phyloP scores from a whole-genome alignment of 208 protist genomes.

The Crithidia thermophila region DNA sequence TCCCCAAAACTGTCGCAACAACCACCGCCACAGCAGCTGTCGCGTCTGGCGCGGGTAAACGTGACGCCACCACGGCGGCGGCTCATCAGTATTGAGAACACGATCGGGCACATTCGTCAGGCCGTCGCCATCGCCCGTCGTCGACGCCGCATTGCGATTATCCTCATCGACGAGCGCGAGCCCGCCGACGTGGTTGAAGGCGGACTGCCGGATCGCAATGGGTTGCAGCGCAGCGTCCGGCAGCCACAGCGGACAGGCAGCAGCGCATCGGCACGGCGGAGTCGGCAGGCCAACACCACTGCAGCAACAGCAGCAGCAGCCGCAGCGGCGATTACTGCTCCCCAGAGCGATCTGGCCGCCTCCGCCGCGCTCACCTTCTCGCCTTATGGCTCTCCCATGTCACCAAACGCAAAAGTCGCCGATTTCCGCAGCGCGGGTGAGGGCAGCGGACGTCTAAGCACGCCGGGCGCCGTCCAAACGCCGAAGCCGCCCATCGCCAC shows the following conservation, averaged over 20 bases:
- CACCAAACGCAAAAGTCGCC: too few relatives aligned
- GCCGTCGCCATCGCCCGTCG: slow-evolving; percentile 28
- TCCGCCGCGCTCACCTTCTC: too few relatives aligned
- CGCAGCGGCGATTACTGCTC: too few relatives aligned
- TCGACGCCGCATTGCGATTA: slow-evolving; percentile 22
- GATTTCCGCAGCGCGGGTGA: too few relatives aligned
- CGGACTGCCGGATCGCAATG: not conserved
- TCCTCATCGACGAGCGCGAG: slow-evolving; percentile 32
- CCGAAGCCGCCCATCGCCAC: not conserved
- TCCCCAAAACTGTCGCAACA: slow-evolving; percentile 7
- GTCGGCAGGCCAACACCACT: too few relatives aligned
- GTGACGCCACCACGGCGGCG: slow-evolving; percentile 12
- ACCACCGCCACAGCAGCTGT: not conserved
- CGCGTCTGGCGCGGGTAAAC: not conserved
- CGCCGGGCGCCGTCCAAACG: not conserved
- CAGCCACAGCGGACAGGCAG: too few relatives aligned
- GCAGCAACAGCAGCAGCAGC: too few relatives aligned
- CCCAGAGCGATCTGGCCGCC: too few relatives aligned
- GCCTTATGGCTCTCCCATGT: too few relatives aligned
- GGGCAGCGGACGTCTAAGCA: too few relatives aligned
- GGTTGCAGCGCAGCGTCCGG: too few relatives aligned
- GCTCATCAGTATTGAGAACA: slow-evolving; percentile 27
- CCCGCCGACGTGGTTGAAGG: not conserved
- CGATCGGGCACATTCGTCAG: slow-evolving; percentile 13
- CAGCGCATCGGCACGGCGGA: not conserved